Conservation (phyloP, 768 basidiomycete species). For the Pleurotus eryngii region DNA sequence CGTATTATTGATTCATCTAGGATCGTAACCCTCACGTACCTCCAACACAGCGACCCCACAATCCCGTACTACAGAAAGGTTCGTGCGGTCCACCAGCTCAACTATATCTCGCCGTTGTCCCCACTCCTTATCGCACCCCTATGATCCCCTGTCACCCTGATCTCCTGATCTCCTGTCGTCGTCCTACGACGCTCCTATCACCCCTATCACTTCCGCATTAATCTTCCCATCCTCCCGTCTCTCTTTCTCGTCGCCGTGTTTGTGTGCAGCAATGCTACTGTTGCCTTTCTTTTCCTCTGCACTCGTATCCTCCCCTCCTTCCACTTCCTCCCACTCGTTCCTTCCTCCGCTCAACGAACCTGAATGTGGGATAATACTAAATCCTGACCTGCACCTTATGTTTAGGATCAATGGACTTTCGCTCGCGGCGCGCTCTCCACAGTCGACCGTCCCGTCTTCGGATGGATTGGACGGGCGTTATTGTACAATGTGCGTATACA, state of each 20-base stretch:
- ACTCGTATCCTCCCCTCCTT: no score
- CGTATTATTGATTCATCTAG: slow-evolving; percentile 21
- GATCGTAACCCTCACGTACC: slow-evolving; percentile 61
- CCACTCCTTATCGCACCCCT: no score
- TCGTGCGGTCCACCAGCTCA: neutral
- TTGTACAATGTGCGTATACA: slow-evolving; percentile 43
- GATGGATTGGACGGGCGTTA: slow-evolving; percentile 56
- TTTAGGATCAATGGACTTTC: slow-evolving; percentile 53
- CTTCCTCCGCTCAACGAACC: no score
- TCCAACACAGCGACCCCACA: slow-evolving; percentile 59
- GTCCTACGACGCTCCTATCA: no score
- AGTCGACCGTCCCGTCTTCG: slow-evolving; percentile 56
- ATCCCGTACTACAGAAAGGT: slow-evolving; percentile 57
- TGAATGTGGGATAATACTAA: no score
- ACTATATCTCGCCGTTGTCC: no score
- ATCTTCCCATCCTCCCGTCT: no score
- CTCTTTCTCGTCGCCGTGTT: no score
- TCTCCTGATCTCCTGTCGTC: neutral
- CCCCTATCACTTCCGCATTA: no score
- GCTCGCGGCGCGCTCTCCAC: slow-evolving; percentile 58
- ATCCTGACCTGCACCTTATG: neutral
- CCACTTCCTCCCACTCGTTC: no score
- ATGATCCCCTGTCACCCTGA: neutral
- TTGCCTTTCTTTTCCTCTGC: no score
- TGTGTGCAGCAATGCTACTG: no score